Conservation (phyloP, 345 rosid genomes). For the Salix udensis region DNA sequence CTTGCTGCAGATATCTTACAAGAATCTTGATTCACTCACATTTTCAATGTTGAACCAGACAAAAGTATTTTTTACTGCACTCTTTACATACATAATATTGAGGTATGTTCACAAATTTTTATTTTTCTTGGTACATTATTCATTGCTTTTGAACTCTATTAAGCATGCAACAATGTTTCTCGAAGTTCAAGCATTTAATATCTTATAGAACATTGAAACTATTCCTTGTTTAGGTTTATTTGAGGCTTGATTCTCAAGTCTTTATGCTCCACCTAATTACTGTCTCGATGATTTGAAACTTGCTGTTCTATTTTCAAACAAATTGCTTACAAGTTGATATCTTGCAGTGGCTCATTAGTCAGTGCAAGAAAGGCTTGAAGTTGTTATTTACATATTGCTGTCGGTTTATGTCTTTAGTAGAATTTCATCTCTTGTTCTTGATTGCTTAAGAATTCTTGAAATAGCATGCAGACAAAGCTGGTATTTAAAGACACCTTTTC, state of each 20-base stretch:
- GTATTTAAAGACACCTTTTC: background rate
- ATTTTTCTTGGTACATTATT: background rate
- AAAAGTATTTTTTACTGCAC: conserved; percentile 85
- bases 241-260: background rate
- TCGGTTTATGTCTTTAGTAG: background rate
- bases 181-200: background rate
- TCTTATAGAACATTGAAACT: background rate
- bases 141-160: background rate
- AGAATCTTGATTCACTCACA: conserved; percentile 87
- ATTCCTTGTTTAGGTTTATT: background rate
- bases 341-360: background rate
- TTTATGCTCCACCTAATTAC: background rate
- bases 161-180: background rate
- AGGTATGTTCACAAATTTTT: conserved; percentile 40
- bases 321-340: background rate
- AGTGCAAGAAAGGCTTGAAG: background rate
- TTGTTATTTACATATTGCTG: background rate
- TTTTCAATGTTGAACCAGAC: conserved; percentile 97
- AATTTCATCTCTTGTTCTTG: background rate
- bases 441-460: background rate
- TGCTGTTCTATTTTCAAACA: background rate
- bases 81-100: conserved; percentile 72
- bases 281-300: background rate
- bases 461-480: background rate
- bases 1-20: conserved; percentile 96